Evolutionary conservation across 2,329 filamentous ascomycete species (phyloP).

Genomic region (Talaromyces islandicus): DNA sequence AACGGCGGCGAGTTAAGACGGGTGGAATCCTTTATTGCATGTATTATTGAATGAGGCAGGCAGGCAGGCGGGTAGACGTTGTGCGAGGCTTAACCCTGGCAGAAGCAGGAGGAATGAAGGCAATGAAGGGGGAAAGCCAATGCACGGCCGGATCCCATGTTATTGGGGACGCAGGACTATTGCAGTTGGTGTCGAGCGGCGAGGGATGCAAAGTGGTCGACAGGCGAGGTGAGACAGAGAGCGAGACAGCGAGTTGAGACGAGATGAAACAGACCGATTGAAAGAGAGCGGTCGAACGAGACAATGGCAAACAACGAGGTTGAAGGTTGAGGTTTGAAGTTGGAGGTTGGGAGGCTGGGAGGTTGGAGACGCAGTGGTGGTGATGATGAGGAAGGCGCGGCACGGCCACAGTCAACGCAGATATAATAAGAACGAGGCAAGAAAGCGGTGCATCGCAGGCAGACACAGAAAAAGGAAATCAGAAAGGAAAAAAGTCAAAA

Average conservation of each 20-base stretch:
- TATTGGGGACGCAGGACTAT: neutral
- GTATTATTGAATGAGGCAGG: neutral
- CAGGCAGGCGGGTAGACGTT: constrained; percentile 12
- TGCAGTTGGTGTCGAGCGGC: neutral
- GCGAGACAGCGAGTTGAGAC: neutral
- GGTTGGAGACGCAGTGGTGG: too few relatives aligned
- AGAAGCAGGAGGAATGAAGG: constrained; percentile 24
- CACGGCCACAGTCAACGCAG: too few relatives aligned
- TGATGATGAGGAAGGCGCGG: neutral
- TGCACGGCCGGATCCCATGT: constrained; percentile 10
- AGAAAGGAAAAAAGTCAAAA: neutral
- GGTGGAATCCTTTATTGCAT: constrained; percentile 13
- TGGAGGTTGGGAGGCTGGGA: too few relatives aligned
- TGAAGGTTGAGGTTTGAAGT: too few relatives aligned
- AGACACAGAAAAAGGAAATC: neutral
- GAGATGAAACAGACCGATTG: neutral
- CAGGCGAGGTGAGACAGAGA: neutral
- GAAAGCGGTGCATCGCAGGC: too few relatives aligned
- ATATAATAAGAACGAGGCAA: too few relatives aligned
- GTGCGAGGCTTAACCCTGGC: constrained; percentile 20
- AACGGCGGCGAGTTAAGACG: constrained; percentile 1
- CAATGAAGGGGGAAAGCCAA: constrained; percentile 21
- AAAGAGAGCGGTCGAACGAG: neutral
- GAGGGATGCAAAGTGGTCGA: neutral
- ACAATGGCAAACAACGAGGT: neutral